Evolutionary conservation across 176 grass and related monocot species (phyloP).

Genomic region (Lolium multiflorum): DNA sequence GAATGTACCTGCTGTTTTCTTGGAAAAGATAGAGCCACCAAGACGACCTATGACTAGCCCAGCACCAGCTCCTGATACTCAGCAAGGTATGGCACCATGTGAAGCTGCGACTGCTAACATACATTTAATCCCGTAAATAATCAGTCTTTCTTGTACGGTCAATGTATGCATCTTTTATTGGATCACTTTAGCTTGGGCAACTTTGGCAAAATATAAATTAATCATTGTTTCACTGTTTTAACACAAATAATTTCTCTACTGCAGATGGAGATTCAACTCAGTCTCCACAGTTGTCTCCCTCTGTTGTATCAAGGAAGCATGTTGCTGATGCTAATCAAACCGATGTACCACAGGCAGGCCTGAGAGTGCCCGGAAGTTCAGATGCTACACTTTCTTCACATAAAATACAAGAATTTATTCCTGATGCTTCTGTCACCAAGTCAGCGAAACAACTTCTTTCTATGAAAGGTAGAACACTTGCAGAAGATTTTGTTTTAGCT

Average conservation of each 20-base stretch:
- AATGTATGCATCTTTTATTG: neutral
- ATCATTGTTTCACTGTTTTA: neutral
- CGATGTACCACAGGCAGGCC: neutral
- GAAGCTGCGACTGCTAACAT: neutral
- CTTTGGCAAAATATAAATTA: neutral
- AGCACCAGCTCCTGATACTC: conserved; percentile 2
- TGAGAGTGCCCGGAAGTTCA: neutral
- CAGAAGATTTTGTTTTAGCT: neutral
- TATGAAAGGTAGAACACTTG: conserved; percentile 1
- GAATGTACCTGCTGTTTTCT: neutral
- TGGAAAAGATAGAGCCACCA: neutral
- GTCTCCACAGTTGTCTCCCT: neutral
- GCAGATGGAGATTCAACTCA: neutral
- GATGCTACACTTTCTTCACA: neutral
- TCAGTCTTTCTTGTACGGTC: neutral
- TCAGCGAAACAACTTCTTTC: neutral
- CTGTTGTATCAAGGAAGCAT: neutral
- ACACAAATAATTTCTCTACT: neutral
- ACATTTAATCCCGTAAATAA: neutral
- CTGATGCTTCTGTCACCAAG: neutral
- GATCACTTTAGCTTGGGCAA: neutral
- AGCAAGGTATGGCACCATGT: conserved; percentile 14
- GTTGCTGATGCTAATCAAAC: neutral
- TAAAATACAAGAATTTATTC: neutral
- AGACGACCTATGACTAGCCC: neutral